These are phyloP conservation scores for Acanthamoeba divionensis DNA, from an alignment of 208 protist genomes.

Conservation along the genomic window DNA sequence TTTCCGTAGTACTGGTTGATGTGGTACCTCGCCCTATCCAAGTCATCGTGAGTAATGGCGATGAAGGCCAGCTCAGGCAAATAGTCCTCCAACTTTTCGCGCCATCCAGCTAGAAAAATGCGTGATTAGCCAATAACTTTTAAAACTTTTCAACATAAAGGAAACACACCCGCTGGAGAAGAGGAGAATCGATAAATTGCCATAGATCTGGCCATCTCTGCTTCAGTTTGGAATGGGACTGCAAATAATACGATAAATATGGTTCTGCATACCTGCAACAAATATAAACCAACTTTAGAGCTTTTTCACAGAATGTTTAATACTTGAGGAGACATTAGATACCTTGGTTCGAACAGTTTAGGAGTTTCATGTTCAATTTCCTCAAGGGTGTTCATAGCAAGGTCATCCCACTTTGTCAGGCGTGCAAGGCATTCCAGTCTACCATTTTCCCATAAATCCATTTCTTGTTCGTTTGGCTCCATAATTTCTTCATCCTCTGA, in stretches of 20 bases:
- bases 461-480: constrained; percentile 58
- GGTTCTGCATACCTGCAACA: neutral
- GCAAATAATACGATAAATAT: constrained; percentile 55
- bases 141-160: neutral
- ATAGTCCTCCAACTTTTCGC: constrained; percentile 43
- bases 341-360: neutral
- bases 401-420: constrained; percentile 60
- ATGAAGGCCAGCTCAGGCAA: constrained; percentile 66
- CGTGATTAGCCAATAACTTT: neutral
- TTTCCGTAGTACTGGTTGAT: constrained; percentile 64
- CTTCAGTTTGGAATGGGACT: constrained; percentile 56
- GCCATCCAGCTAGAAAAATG: neutral
- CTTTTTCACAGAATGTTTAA: neutral
- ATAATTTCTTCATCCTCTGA: neutral
- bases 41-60: constrained; percentile 56
- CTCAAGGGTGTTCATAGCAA: constrained; percentile 61
- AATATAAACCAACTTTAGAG: neutral
- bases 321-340: neutral
- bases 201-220: constrained; percentile 58
- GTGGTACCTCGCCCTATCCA: constrained; percentile 65
- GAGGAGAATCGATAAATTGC: constrained; percentile 30
- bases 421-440: constrained; percentile 70
- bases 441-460: constrained; percentile 75
- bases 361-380: constrained; percentile 21
- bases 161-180: neutral